Conservation (phyloP, 768 basidiomycete species). For the Trametes cubensis region DNA sequence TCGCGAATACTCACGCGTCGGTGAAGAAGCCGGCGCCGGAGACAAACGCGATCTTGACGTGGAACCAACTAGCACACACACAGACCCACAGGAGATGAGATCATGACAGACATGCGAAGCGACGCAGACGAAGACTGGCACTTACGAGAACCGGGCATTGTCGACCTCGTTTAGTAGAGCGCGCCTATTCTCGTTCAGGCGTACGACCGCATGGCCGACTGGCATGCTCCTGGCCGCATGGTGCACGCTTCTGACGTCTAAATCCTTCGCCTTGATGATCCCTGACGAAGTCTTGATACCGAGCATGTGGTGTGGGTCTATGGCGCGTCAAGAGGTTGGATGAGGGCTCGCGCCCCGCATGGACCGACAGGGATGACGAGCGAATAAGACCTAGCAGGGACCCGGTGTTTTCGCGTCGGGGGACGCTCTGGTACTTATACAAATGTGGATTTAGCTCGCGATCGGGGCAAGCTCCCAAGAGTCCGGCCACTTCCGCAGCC, state of each 20-base stretch:
- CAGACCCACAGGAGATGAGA: conserved; percentile 26
- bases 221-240: background rate
- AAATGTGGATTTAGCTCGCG: conserved; percentile 4
- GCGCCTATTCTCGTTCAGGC: conserved; percentile 41
- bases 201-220: conserved; percentile 4
- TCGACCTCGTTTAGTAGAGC: conserved; percentile 54
- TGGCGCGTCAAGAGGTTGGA: background rate
- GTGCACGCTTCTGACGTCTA: conserved; percentile 9
- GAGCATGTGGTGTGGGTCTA: background rate
- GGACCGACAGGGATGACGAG: background rate
- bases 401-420: background rate
- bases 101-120: no score
- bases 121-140: background rate
- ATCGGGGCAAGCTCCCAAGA: conserved; percentile 2
- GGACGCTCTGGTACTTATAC: conserved; percentile 16
- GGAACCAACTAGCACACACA: conserved; percentile 44
- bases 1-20: conserved; percentile 29
- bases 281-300: background rate
- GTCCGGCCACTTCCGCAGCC: conserved; percentile 3
- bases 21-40: conserved; percentile 39
- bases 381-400: background rate
- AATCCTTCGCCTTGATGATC: conserved; percentile 4
- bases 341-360: conserved; percentile 11
- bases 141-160: conserved; percentile 50
- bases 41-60: conserved; percentile 47